Evolutionary conservation across 2,329 filamentous ascomycete genomes (phyloP).

Genomic region (Phyllosticta citribraziliensis): DNA sequence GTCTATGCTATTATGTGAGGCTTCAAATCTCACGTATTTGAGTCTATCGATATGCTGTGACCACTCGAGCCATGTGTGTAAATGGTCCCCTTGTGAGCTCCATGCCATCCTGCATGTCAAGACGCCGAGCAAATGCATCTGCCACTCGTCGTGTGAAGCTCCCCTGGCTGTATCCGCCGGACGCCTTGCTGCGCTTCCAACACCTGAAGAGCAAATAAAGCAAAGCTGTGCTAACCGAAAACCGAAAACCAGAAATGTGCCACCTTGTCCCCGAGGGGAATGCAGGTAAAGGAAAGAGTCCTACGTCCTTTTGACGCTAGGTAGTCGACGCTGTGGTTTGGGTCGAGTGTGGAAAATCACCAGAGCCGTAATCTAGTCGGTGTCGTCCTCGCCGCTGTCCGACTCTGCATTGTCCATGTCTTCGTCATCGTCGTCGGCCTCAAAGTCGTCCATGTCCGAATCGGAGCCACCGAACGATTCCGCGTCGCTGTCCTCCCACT

Average conservation of each 20-base stretch:
- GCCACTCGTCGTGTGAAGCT: not conserved
- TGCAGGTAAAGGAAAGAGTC: not conserved
- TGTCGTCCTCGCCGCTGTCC: constrained; percentile 26
- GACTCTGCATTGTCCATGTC: constrained; percentile 49
- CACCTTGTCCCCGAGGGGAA: not conserved
- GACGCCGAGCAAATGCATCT: constrained; percentile 10
- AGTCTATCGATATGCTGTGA: constrained; percentile 8
- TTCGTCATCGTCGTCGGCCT: constrained; percentile 45
- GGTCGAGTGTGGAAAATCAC: not conserved
- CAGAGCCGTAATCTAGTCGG: constrained; percentile 34
- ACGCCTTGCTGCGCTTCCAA: constrained; percentile 8
- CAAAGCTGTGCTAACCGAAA: not conserved
- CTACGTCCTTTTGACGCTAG: not conserved
- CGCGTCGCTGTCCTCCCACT: constrained; percentile 36
- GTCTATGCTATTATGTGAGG: not conserved
- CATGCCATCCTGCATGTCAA: not conserved
- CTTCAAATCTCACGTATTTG: not conserved
- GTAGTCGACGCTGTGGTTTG: not conserved
- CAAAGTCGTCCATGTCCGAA: constrained; percentile 27
- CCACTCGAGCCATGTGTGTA: not conserved
- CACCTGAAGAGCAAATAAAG: not conserved
- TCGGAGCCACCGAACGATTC: constrained; percentile 64
- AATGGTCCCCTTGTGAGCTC: not conserved
- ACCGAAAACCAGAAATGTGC: not conserved
- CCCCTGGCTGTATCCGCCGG: not conserved